Conservation (phyloP, 1,139 yeast species). For the Geotrichum restrictum region DNA sequence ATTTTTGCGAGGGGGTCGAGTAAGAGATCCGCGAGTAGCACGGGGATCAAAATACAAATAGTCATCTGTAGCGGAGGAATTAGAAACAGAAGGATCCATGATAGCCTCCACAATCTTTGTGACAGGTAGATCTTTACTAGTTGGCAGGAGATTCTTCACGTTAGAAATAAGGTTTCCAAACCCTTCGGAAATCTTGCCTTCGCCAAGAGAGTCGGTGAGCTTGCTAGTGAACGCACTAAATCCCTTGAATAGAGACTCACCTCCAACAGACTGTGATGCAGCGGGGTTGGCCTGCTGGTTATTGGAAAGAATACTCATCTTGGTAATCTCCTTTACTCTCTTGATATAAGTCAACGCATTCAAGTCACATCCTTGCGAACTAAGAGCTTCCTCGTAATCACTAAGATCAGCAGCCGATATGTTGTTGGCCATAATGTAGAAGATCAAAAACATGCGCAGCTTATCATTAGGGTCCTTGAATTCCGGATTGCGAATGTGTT, state of each 20-base stretch:
- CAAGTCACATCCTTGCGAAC: conserved; percentile 58
- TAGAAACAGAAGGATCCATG: conserved; percentile 68
- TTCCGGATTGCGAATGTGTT: conserved; percentile 41
- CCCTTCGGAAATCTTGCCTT: conserved; percentile 69
- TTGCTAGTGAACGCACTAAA: conserved; percentile 74
- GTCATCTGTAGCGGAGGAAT: conserved; percentile 60
- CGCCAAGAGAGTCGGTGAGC: conserved; percentile 58
- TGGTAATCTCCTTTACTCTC: conserved; percentile 73
- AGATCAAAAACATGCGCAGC: conserved; percentile 77
- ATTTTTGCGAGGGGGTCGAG: conserved; percentile 84
- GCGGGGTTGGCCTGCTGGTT: conserved; percentile 24
- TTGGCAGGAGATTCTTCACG: conserved; percentile 81
- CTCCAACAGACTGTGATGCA: conserved; percentile 28
- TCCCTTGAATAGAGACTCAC: conserved; percentile 53
- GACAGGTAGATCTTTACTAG: conserved; percentile 79
- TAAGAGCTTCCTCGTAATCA: conserved; percentile 64
- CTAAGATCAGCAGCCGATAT: conserved; percentile 59
- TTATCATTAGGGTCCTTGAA: conserved; percentile 64
- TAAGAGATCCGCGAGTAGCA: conserved; percentile 77
- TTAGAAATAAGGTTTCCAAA: conserved; percentile 86
- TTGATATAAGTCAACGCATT: conserved; percentile 67
- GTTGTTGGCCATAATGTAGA: conserved; percentile 53
- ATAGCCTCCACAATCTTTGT: conserved; percentile 88
- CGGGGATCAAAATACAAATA: conserved; percentile 88
- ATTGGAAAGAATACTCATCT: conserved; percentile 53